phyloP scores from a whole-genome alignment of 2,329 filamentous ascomycete species.

The Lachnellula suecica region DNA sequence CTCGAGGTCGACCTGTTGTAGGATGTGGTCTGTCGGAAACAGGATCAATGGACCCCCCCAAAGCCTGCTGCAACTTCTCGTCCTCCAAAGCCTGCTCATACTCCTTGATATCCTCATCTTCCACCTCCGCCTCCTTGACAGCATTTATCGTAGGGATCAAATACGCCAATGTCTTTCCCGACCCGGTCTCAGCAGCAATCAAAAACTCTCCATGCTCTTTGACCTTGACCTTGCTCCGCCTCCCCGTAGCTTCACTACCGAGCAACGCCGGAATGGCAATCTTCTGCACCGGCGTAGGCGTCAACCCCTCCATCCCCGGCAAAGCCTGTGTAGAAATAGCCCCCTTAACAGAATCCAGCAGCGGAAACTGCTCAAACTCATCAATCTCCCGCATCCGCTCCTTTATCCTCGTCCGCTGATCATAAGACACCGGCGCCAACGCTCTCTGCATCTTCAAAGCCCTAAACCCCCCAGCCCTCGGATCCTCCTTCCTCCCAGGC shows the following conservation, averaged over 20 bases:
- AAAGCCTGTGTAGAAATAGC: slow-evolving; percentile 74
- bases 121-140: slow-evolving; percentile 72
- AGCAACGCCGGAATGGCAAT: slow-evolving; percentile 84
- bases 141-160: slow-evolving; percentile 82
- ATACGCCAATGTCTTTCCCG: slow-evolving; percentile 94
- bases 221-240: slow-evolving; percentile 33
- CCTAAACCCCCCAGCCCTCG: slow-evolving; percentile 52
- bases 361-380: slow-evolving; percentile 76
- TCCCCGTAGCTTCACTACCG: slow-evolving; percentile 46
- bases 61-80: slow-evolving; percentile 53
- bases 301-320: slow-evolving; percentile 69
- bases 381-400: slow-evolving; percentile 64
- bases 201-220: slow-evolving; percentile 59
- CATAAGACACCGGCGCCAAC: slow-evolving; percentile 75
- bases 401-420: slow-evolving; percentile 53
- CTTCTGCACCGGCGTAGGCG: slow-evolving; percentile 85
- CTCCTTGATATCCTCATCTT: slow-evolving; percentile 57
- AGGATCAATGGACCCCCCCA: slow-evolving; percentile 59
- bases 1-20: slow-evolving; percentile 75
- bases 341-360: slow-evolving; percentile 70
- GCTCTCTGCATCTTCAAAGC: slow-evolving; percentile 92
- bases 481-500: slow-evolving; percentile 23
- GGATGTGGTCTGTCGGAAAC: slow-evolving; percentile 65
- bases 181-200: slow-evolving; percentile 92
- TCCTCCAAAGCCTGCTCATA: slow-evolving; percentile 59